Evolutionary conservation across 2,329 filamentous ascomycete species (phyloP).

Genomic region (Gaeumannomyces sp.): DNA sequence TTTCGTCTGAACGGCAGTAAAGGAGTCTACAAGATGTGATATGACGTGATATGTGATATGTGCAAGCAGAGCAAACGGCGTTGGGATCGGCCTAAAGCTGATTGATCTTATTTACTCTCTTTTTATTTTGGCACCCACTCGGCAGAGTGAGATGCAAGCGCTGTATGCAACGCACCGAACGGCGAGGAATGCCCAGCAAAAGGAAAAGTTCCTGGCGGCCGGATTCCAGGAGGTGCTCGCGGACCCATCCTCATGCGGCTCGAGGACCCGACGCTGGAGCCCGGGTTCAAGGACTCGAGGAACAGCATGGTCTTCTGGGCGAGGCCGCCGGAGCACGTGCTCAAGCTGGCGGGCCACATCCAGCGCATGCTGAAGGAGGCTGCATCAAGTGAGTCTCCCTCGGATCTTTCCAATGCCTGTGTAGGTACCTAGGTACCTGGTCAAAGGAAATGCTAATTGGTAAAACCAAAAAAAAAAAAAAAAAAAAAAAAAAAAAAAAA

Average conservation of each 20-base stretch:
- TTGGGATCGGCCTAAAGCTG: background rate
- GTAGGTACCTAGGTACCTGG: no score
- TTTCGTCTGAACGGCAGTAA: no score
- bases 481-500: background rate
- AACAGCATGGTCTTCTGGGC: conserved; percentile 88
- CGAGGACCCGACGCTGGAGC: conserved; percentile 55
- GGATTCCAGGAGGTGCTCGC: conserved; percentile 66
- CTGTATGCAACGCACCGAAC: conserved; percentile 69
- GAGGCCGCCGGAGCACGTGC: conserved; percentile 67
- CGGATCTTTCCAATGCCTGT: conserved; percentile 6
- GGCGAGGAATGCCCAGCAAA: conserved; percentile 71
- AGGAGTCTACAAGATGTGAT: background rate
- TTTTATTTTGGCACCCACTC: background rate
- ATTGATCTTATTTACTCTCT: background rate
- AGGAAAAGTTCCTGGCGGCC: conserved; percentile 61
- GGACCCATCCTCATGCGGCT: conserved; percentile 69
- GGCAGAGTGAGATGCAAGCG: conserved; percentile 59
- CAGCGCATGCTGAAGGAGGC: conserved; percentile 59
- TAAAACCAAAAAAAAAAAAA: background rate
- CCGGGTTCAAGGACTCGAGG: conserved; percentile 66
- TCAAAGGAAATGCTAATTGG: no score
- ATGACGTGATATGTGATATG: background rate
- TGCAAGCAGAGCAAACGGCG: background rate
- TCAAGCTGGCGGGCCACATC: conserved; percentile 59
- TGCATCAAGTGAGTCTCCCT: conserved; percentile 58